A percentile compares a stretch with the other conserved stretches of the same genome.
Evolutionary conservation across 2,329 filamentous ascomycete genomes (phyloP).

Genomic region (Sodiomyces alkalinus): DNA sequence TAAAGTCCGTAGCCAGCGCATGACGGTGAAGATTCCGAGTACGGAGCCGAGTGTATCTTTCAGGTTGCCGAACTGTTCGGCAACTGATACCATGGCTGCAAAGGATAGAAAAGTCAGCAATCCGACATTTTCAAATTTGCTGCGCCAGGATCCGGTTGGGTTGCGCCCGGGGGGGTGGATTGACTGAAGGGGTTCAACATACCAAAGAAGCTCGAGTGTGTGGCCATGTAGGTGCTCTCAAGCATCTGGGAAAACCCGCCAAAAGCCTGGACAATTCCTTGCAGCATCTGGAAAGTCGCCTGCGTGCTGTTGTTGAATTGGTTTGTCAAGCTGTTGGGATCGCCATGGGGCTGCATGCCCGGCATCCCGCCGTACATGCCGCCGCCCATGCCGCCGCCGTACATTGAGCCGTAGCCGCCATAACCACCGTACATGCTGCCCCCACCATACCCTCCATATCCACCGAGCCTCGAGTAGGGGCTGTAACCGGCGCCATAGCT

Average conservation of each 20-base stretch:
- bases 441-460: slow-evolving; percentile 25
- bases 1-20: slow-evolving; percentile 86
- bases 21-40: slow-evolving; percentile 85
- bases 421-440: slow-evolving; percentile 25
- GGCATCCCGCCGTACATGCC: slow-evolving; percentile 32
- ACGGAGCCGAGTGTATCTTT: slow-evolving; percentile 87
- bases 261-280: slow-evolving; percentile 92
- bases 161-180: too few species aligned
- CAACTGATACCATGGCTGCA: slow-evolving; percentile 90
- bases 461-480: slow-evolving; percentile 31
- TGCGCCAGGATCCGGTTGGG: not conserved
- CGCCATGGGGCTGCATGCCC: slow-evolving; percentile 45
- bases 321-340: slow-evolving; percentile 88
- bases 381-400: slow-evolving; percentile 22
- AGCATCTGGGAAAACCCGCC: slow-evolving; percentile 98
- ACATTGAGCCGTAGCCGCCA: slow-evolving; percentile 20
- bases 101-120: not conserved
- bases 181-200: slow-evolving; percentile 20
- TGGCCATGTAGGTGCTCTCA: slow-evolving; percentile 99
- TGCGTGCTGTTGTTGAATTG: slow-evolving; percentile 90
- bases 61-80: slow-evolving; percentile 89
- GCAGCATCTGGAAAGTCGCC: slow-evolving; percentile 95
- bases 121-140: too few species aligned
- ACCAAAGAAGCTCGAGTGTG: slow-evolving; percentile 97
- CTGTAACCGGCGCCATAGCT: slow-evolving; percentile 21